Percentiles rank a stretch among this genome's conserved stretches.
Conservation (phyloP, 2,329 filamentous ascomycete species). For the Aspergillus puulaauensis region DNA sequence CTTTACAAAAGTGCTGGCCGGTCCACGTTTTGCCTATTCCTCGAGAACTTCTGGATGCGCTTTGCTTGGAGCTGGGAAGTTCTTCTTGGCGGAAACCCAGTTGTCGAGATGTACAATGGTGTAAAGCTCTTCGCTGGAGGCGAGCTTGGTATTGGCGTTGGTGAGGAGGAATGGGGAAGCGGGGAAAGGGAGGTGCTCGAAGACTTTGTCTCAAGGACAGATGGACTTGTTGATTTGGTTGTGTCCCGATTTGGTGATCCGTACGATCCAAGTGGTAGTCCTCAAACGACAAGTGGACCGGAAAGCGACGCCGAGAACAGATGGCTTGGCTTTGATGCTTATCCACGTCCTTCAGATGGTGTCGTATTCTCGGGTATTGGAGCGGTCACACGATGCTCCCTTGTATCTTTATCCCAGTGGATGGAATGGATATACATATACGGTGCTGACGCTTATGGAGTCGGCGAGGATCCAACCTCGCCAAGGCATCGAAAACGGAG, state of each 20-base stretch:
- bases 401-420: constrained; percentile 77
- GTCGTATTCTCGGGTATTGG: constrained; percentile 83
- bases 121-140: constrained; percentile 87
- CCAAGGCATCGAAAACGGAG: constrained; percentile 51
- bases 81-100: constrained; percentile 84
- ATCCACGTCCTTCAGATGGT: constrained; percentile 72
- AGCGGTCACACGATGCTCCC: constrained; percentile 66
- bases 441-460: constrained; percentile 81
- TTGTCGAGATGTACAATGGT: constrained; percentile 73
- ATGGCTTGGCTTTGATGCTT: constrained; percentile 74
- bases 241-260: constrained; percentile 79
- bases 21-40: constrained; percentile 66
- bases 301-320: constrained; percentile 34
- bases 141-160: constrained; percentile 89
- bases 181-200: constrained; percentile 91
- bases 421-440: constrained; percentile 83
- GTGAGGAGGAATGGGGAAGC: constrained; percentile 92
- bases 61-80: constrained; percentile 76
- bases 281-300: constrained; percentile 13
- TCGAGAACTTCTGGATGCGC: constrained; percentile 79
- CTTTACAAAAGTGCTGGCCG: constrained; percentile 67
- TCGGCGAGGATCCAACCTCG: constrained; percentile 74
- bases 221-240: constrained; percentile 83
- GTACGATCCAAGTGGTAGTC: constrained; percentile 29
- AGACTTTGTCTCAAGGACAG: constrained; percentile 74